Conservation (phyloP, 805 yeast species). For the Sugiyamaella chiloensis region DNA sequence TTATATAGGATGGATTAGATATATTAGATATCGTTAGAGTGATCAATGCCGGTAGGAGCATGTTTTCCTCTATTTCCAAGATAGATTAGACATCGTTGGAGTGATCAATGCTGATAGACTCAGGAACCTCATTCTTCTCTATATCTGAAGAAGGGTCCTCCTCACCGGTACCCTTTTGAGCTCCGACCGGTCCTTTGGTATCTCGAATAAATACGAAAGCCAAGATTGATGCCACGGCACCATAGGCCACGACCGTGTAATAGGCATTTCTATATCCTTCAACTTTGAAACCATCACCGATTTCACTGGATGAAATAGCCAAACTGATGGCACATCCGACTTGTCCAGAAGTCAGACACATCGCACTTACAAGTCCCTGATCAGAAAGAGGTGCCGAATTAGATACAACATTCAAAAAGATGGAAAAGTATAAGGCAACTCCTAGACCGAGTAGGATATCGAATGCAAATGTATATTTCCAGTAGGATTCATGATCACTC, state of each 20-base stretch:
- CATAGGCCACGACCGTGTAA: constrained; percentile 18
- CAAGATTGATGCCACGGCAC: constrained; percentile 9
- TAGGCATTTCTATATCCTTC: constrained; percentile 13
- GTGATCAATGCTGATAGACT: neutral
- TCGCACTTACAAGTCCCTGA: constrained; percentile 41
- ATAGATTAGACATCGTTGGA: too few relatives aligned
- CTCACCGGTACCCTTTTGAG: neutral
- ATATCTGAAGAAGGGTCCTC: constrained; percentile 15
- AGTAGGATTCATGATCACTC: constrained; percentile 27
- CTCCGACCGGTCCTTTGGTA: neutral
- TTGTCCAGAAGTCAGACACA: constrained; percentile 38
- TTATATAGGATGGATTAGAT: too few relatives aligned
- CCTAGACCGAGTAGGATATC: constrained; percentile 29
- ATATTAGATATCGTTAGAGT: neutral
- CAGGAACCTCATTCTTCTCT: neutral
- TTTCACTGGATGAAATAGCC: constrained; percentile 26
- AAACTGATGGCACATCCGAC: constrained; percentile 34
- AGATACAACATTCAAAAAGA: constrained; percentile 34
- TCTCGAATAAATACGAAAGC: constrained; percentile 8
- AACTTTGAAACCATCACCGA: constrained; percentile 11
- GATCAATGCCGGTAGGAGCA: neutral
- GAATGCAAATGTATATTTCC: constrained; percentile 33
- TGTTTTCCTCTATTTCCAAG: too few relatives aligned
- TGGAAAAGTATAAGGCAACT: constrained; percentile 35
- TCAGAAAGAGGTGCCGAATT: constrained; percentile 37